A percentile compares a stretch with the other conserved stretches of the same genome.
Evolutionary conservation across 192 early-diverging fungal species (phyloP).

Genomic region (Irineochytrium annulatum): DNA sequence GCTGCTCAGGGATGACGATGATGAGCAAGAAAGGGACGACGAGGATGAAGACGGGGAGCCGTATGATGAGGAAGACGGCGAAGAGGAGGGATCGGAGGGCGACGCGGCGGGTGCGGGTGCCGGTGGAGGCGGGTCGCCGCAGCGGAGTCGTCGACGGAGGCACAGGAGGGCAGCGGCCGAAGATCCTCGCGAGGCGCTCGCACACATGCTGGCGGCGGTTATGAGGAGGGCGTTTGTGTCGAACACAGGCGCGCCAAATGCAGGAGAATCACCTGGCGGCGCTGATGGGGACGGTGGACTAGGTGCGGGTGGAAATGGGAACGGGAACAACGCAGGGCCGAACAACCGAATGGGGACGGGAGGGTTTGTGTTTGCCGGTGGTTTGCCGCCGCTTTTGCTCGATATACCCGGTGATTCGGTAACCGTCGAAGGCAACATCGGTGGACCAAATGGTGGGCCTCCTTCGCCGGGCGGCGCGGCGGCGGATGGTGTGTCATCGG

Average conservation of each 20-base stretch:
- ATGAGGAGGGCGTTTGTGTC: neutral
- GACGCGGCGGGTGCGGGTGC: neutral
- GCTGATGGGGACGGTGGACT: neutral
- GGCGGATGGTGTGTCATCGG: neutral
- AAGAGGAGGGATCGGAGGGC: constrained; percentile 22
- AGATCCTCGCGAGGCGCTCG: neutral
- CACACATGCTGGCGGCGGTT: neutral
- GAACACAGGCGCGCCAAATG: too few species aligned
- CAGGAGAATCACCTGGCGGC: too few species aligned
- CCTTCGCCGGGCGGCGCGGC: neutral
- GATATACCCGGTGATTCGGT: neutral
- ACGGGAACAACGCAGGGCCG: too few species aligned
- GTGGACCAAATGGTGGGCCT: neutral
- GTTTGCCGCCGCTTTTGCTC: neutral
- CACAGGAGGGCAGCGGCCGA: constrained; percentile 1
- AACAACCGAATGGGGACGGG: too few species aligned
- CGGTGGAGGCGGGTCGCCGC: too few species aligned
- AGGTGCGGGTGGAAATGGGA: neutral
- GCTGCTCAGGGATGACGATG: too few species aligned
- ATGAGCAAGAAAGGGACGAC: too few species aligned
- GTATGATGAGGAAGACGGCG: constrained; percentile 7
- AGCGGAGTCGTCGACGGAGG: neutral
- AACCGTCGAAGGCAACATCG: neutral
- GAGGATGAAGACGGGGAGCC: constrained; percentile 19
- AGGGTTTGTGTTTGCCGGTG: too few species aligned